Percentiles rank a stretch among this genome's conserved stretches.
Evolutionary conservation across 352 stramenopile species (phyloP).

Genomic region (Phytophthora multivora): DNA sequence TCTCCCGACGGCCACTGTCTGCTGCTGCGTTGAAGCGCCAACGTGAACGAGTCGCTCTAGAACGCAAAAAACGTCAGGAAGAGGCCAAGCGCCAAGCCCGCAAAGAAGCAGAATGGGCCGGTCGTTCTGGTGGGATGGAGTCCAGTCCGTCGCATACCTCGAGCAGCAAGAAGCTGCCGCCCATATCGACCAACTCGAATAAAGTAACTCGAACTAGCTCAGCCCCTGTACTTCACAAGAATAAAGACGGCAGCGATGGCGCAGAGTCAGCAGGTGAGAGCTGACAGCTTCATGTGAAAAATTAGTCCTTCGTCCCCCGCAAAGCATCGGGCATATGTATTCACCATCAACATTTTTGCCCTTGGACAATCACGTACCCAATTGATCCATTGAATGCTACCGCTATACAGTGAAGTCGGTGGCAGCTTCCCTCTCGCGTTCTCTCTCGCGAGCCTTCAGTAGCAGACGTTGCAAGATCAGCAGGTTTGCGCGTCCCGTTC

Average conservation of each 20-base stretch:
- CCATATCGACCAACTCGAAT: constrained; percentile 45
- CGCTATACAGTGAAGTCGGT: constrained; percentile 52
- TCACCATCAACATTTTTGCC: constrained; percentile 27
- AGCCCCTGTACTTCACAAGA: constrained; percentile 69
- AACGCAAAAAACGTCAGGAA: constrained; percentile 72
- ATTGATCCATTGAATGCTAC: constrained; percentile 1
- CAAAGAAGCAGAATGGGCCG: constrained; percentile 83
- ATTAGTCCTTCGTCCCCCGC: constrained; percentile 14
- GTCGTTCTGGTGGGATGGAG: constrained; percentile 74
- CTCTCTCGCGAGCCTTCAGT: constrained; percentile 50
- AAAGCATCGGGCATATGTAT: constrained; percentile 22
- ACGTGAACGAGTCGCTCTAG: constrained; percentile 62
- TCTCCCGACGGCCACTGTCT: constrained; percentile 63
- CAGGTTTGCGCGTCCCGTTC: constrained; percentile 47
- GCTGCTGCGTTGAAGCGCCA: constrained; percentile 75
- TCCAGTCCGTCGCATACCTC: constrained; percentile 34
- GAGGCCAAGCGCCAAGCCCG: constrained; percentile 55
- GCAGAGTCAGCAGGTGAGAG: constrained; percentile 19
- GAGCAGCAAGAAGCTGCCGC: constrained; percentile 65
- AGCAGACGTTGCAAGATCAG: constrained; percentile 59
- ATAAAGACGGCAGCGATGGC: constrained; percentile 31
- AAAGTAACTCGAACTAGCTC: constrained; percentile 62
- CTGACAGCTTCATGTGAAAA: constrained; percentile 14
- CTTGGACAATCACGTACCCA: constrained; percentile 12
- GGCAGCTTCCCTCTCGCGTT: constrained; percentile 36